These are phyloP conservation scores for Phaeoacremonium minimum DNA, from an alignment of 2,329 filamentous ascomycete genomes.

Conservation along the genomic window DNA sequence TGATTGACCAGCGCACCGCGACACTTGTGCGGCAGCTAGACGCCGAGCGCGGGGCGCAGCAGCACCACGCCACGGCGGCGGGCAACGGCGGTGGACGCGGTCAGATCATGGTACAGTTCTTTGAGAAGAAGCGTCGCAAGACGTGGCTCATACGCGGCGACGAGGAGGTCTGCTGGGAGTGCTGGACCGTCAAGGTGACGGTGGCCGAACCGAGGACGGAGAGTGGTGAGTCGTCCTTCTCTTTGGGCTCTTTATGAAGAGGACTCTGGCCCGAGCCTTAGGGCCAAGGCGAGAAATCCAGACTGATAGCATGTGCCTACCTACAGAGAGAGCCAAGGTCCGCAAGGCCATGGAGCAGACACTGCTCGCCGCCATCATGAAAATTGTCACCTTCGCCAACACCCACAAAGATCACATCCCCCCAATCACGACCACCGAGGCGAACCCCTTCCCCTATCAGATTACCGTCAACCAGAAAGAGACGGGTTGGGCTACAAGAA, in stretches of 20 bases:
- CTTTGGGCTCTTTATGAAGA: slow-evolving; percentile 3
- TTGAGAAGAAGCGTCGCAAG: slow-evolving; percentile 85
- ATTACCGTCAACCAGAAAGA: slow-evolving; percentile 84
- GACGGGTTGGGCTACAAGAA: slow-evolving; percentile 73
- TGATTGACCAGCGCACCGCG: slow-evolving; percentile 84
- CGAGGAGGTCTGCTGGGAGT: slow-evolving; percentile 96
- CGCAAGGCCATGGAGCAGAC: slow-evolving; percentile 88
- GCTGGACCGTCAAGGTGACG: slow-evolving; percentile 92
- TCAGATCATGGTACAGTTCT: slow-evolving; percentile 85
- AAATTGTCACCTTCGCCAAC: slow-evolving; percentile 85
- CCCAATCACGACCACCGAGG: slow-evolving; percentile 85
- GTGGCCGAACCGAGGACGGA: slow-evolving; percentile 86
- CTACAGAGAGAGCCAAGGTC: slow-evolving; percentile 76
- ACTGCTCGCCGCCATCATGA: slow-evolving; percentile 80
- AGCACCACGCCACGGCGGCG: slow-evolving; percentile 6
- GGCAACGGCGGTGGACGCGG: slow-evolving; percentile 59
- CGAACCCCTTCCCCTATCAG: slow-evolving; percentile 93
- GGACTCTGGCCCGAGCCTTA: background rate
- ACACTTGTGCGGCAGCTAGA: slow-evolving; percentile 75
- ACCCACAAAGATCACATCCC: slow-evolving; percentile 93
- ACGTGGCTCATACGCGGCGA: slow-evolving; percentile 75
- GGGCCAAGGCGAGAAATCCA: background rate
- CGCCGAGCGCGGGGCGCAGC: slow-evolving; percentile 42
- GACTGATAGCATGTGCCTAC: background rate
- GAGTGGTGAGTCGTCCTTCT: slow-evolving; percentile 56